These are phyloP conservation scores for Orbilia ellipsospora DNA, from an alignment of 2,329 filamentous ascomycete genomes.

Conservation along the genomic window DNA sequence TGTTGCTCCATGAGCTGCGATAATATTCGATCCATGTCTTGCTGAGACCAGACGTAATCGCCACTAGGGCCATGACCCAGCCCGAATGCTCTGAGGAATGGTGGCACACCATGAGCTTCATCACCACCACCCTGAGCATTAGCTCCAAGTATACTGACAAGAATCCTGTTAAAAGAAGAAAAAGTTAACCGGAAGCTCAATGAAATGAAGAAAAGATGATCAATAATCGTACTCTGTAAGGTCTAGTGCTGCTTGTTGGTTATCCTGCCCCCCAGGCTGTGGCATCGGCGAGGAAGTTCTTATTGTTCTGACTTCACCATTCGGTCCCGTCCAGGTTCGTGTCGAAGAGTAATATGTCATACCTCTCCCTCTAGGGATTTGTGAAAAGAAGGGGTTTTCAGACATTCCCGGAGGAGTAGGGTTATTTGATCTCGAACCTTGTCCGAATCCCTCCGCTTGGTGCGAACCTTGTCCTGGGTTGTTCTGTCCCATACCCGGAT, in stretches of 20 bases:
- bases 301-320: conserved; percentile 45
- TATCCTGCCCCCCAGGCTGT: conserved; percentile 16
- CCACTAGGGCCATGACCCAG: conserved; percentile 65
- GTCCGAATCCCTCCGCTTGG: conserved; percentile 40
- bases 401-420: conserved; percentile 28
- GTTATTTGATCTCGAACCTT: conserved; percentile 14
- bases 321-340: conserved; percentile 45
- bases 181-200: neutral
- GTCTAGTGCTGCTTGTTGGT: conserved; percentile 21
- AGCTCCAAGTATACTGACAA: conserved; percentile 42
- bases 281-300: conserved; percentile 51
- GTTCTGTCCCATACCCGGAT: conserved; percentile 33
- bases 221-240: conserved; percentile 27
- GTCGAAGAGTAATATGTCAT: conserved; percentile 50
- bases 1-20: conserved; percentile 88
- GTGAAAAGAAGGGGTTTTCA: conserved; percentile 38
- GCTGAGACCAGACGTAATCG: conserved; percentile 89
- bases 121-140: conserved; percentile 10
- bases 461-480: conserved; percentile 40
- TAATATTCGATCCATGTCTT: conserved; percentile 88
- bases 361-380: conserved; percentile 39
- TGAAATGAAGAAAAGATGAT: neutral
- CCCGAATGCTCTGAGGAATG: conserved; percentile 49
- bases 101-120: conserved; percentile 33
- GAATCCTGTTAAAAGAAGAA: conserved; percentile 15